A percentile compares a stretch with the other conserved stretches of the same genome.
These are phyloP conservation scores for Pachysandra terminalis DNA, from an alignment of 164 flowering plant genomes.

Conservation along the genomic window DNA sequence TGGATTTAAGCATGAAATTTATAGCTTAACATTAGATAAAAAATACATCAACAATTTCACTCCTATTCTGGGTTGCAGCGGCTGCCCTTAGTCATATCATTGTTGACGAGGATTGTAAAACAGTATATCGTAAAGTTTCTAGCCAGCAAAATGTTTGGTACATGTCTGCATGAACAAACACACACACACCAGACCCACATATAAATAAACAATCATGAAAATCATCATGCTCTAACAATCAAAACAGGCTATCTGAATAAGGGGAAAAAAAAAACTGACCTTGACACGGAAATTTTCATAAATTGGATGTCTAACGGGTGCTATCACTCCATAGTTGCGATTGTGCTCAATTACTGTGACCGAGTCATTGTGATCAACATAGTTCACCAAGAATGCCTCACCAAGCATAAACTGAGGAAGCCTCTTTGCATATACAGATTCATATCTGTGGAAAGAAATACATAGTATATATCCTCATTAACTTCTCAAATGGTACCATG, in stretches of 20 bases:
- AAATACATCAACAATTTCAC: too few species aligned
- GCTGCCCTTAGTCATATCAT: too few species aligned
- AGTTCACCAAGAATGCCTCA: conserved; percentile 63
- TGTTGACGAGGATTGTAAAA: too few species aligned
- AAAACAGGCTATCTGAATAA: background rate
- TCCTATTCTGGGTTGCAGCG: too few species aligned
- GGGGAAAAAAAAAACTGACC: conserved; percentile 37
- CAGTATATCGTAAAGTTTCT: too few species aligned
- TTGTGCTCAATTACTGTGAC: conserved; percentile 77
- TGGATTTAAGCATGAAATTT: too few species aligned
- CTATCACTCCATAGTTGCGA: conserved; percentile 60
- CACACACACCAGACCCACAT: too few species aligned
- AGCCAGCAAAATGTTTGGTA: too few species aligned
- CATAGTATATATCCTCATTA: too few species aligned
- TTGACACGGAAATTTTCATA: conserved; percentile 96
- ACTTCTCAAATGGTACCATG: background rate
- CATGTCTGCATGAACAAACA: too few species aligned
- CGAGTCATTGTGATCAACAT: conserved; percentile 69
- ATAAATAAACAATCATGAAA: too few species aligned
- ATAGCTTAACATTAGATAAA: too few species aligned
- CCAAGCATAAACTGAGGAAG: conserved; percentile 81
- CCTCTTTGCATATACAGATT: conserved; percentile 65
- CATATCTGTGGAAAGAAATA: conserved; percentile 48
- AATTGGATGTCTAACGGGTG: conserved; percentile 88
- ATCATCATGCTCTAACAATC: background rate